Evolutionary conservation across 352 stramenopile genomes (phyloP).

Genomic region (Globisporangium sylvaticum): DNA sequence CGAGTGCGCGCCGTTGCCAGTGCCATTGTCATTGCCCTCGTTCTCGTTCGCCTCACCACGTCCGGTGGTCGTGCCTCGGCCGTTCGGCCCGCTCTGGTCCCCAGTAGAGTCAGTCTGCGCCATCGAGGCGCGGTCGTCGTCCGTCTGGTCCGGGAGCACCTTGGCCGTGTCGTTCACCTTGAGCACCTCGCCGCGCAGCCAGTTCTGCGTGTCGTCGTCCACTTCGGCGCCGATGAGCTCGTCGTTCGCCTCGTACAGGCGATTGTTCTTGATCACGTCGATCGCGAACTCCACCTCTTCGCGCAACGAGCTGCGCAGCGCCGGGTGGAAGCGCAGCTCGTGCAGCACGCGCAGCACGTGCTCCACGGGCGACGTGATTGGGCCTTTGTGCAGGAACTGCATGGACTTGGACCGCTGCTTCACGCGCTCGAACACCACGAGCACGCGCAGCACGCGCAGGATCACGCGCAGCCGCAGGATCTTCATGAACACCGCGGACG

Average conservation of each 20-base stretch:
- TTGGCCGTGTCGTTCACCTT: constrained; percentile 65
- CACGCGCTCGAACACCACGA: constrained; percentile 86
- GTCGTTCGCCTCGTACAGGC: constrained; percentile 78
- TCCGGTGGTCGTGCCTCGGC: constrained; percentile 12
- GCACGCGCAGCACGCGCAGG: constrained; percentile 71
- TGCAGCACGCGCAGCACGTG: constrained; percentile 70
- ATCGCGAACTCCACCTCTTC: constrained; percentile 79
- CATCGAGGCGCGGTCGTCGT: constrained; percentile 19
- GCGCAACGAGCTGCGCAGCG: constrained; percentile 41
- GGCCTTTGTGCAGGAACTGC: constrained; percentile 66
- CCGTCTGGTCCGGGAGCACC: constrained; percentile 42
- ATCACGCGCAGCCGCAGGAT: constrained; percentile 73
- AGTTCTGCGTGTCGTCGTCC: constrained; percentile 82
- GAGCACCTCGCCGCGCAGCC: constrained; percentile 75
- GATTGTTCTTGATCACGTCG: constrained; percentile 85
- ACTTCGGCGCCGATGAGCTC: constrained; percentile 64
- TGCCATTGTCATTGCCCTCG: constrained; percentile 7
- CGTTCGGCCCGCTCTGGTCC: constrained; percentile 1
- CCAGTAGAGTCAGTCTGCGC: neutral
- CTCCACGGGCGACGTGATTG: constrained; percentile 76
- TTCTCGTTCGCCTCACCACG: constrained; percentile 6
- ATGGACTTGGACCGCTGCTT: constrained; percentile 76
- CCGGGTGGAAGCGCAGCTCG: constrained; percentile 76
- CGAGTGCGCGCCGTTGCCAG: neutral
- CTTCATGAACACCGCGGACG: constrained; percentile 59